phyloP scores from a whole-genome alignment of 1,284 basidiomycete species.

The Cutaneotrichosporon mucoides region DNA sequence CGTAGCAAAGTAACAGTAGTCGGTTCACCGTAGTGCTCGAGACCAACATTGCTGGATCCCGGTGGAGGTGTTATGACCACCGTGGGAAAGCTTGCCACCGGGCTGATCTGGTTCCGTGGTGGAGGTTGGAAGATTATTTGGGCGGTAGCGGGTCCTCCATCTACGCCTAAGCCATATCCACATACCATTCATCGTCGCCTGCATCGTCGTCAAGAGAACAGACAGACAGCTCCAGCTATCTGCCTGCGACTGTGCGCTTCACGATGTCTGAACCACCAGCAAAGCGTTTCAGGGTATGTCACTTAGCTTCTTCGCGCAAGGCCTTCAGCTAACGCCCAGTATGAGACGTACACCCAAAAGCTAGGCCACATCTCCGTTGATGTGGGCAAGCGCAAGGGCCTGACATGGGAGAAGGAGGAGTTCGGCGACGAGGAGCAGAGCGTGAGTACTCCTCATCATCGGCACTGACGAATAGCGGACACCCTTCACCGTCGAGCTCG shows the following conservation, averaged over 20 bases:
- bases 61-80: not conserved
- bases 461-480: slow-evolving; percentile 28
- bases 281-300: slow-evolving; percentile 41
- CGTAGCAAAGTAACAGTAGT: not conserved
- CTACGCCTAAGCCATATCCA: too few relatives aligned
- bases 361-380: slow-evolving; percentile 44
- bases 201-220: not conserved
- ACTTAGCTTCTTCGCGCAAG: not conserved
- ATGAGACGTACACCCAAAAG: slow-evolving; percentile 45
- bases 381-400: slow-evolving; percentile 40
- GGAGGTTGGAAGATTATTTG: slow-evolving; percentile 4
- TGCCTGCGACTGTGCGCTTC: not conserved
- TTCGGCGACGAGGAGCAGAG: slow-evolving; percentile 40
- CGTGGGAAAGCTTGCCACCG: not conserved
- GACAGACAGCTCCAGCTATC: not conserved
- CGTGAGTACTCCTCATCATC: slow-evolving; percentile 21
- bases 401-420: slow-evolving; percentile 45
- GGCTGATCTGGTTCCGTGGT: not conserved
- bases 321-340: slow-evolving; percentile 22
- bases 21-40: not conserved
- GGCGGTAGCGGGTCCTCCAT: not conserved
- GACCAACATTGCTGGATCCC: not conserved
- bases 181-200: not conserved
- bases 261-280: slow-evolving; percentile 43
- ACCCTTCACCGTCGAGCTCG: slow-evolving; percentile 44